A percentile compares a stretch with the other conserved stretches of the same genome.
Conservation (phyloP, 495 filamentous ascomycete genomes). For the Lasiosphaeria miniovina region DNA sequence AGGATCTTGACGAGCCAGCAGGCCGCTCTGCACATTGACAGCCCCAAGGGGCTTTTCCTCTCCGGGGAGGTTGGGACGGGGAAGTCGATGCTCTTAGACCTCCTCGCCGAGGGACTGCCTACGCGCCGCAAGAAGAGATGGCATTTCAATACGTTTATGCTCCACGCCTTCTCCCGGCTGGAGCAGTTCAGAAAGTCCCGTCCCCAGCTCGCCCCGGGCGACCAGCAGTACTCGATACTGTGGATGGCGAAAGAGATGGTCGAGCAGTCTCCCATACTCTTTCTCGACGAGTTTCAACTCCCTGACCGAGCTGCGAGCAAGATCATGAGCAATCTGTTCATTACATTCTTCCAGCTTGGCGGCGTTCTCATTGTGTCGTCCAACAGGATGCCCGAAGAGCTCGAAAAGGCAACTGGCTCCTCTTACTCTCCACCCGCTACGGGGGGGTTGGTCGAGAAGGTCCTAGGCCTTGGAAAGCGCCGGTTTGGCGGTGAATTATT, state of each 20-base stretch:
- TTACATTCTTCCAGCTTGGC: slow-evolving; percentile 69
- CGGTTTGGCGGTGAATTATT: slow-evolving; percentile 38
- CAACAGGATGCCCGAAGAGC: slow-evolving; percentile 71
- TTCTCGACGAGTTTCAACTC: slow-evolving; percentile 72
- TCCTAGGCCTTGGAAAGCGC: slow-evolving; percentile 31
- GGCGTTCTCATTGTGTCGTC: slow-evolving; percentile 70
- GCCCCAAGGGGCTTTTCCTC: slow-evolving; percentile 63
- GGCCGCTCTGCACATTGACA: slow-evolving; percentile 58
- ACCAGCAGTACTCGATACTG: slow-evolving; percentile 59
- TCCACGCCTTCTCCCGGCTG: slow-evolving; percentile 60
- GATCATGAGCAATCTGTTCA: slow-evolving; percentile 66
- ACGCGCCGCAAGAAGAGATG: slow-evolving; percentile 63
- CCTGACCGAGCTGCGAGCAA: slow-evolving; percentile 67
- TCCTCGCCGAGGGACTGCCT: slow-evolving; percentile 66
- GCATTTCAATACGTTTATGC: slow-evolving; percentile 77
- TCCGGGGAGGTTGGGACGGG: slow-evolving; percentile 71
- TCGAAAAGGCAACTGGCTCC: slow-evolving; percentile 63
- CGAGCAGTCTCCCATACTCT: slow-evolving; percentile 64
- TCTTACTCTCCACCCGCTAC: slow-evolving; percentile 52
- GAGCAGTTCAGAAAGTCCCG: slow-evolving; percentile 53
- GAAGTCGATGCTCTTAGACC: slow-evolving; percentile 68
- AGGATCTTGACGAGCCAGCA: slow-evolving; percentile 59
- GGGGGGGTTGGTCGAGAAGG: slow-evolving; percentile 48
- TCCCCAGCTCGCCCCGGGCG: slow-evolving; percentile 27
- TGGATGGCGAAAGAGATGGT: slow-evolving; percentile 66